Evolutionary conservation across 177 flowering plant genomes (phyloP).

Genomic region (Vitis hybrid): DNA sequence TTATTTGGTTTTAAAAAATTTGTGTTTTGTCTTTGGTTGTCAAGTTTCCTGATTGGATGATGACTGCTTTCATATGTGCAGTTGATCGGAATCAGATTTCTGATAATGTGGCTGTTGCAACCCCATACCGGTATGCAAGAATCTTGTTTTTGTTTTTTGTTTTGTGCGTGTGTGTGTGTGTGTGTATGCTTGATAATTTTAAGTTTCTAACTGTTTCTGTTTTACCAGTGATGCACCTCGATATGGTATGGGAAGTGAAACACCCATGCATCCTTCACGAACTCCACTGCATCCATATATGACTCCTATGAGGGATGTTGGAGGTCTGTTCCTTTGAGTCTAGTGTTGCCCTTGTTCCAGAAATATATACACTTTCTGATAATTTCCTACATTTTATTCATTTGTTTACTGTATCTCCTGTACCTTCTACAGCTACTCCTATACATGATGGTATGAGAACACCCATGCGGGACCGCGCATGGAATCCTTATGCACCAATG

Average conservation of each 20-base stretch:
- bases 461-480: slow-evolving; percentile 97
- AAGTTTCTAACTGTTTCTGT: slow-evolving; percentile 1
- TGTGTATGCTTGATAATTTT: slow-evolving; percentile 6
- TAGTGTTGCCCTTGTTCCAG: background rate
- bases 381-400: background rate
- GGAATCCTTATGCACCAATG: slow-evolving; percentile 97
- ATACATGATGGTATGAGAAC: slow-evolving; percentile 99
- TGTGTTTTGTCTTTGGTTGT: slow-evolving; percentile 1
- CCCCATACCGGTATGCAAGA: slow-evolving; percentile 61
- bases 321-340: slow-evolving; percentile 45
- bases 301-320: slow-evolving; percentile 97
- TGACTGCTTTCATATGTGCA: slow-evolving; percentile 32
- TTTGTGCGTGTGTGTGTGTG: background rate
- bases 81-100: slow-evolving; percentile 73
- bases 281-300: slow-evolving; percentile 91
- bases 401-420: background rate
- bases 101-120: slow-evolving; percentile 68
- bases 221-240: slow-evolving; percentile 59
- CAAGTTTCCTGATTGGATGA: background rate
- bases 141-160: background rate
- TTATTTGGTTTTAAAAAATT: background rate
- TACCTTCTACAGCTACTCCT: slow-evolving; percentile 70
- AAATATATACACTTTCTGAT: background rate
- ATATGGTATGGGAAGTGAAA: slow-evolving; percentile 90
- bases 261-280: slow-evolving; percentile 97